Evolutionary conservation across 1,284 basidiomycete species (phyloP), one percentile per base, ranked within the genome.

Genomic region (Austroboletus olivaceoglutinosus): DNA sequence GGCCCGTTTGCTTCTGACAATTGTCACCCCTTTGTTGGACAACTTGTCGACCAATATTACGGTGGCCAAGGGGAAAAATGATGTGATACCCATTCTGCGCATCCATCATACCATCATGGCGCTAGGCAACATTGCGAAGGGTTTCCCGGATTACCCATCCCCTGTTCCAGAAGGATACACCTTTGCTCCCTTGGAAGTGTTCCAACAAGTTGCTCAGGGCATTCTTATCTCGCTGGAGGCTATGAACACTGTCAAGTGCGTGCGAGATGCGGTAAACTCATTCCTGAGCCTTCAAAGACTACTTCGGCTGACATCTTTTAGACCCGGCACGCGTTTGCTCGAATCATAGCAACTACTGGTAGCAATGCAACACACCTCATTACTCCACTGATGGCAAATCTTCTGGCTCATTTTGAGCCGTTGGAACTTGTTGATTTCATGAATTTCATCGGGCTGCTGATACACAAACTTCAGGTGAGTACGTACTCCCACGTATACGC

Each of bases 91-190:
- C 6, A 85, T 98, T 57, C 76, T 98, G 42, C 87, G 87, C 66
- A 85, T 94, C n/a, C 97, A 99, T 64, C 96, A 99, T 71, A 80
- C 90, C 58, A 91, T 99, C 64, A 90, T 98, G 81, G 96, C 95
- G 2, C 77, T 98, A 13, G 95, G 95, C 16, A 93, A 92, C 62
- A 83, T 99, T 48, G 91, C 94, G 43, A 98, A 98, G 72, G 98
- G 98, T 9, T 99, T 99, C 74, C 97, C 97, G 0, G 89, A 92
- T 64, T 89, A 86, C 60, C 87, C 87, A 27, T 83, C 81, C 29
- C 78, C 81, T 11, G 74, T 86, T 5, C 82, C 87, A 1, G 75
- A 78, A 58, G 80, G 77, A 38, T 85, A 86, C 57, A 78, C 85
- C n/a, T 73, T 85, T 19, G 89, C 93, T 4, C 86, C 88, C 0